phyloP scores from a whole-genome alignment of 495 filamentous ascomycete species.

The Penicillium mononematosum region DNA sequence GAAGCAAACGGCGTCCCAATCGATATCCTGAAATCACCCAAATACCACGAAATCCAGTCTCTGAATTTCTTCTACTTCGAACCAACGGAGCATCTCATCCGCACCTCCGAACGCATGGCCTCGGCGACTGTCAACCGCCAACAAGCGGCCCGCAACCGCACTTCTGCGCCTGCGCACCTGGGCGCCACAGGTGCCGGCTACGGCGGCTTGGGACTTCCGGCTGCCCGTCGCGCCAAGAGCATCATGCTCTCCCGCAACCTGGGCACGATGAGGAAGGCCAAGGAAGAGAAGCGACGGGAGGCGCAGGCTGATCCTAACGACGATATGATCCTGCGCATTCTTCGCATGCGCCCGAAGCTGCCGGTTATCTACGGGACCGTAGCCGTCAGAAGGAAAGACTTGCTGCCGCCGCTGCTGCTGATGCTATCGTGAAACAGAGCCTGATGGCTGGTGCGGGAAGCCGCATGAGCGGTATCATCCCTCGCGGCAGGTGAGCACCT shows the following conservation, averaged over 20 bases:
- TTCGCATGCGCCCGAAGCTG: conserved; percentile 96
- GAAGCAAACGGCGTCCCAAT: conserved; percentile 83
- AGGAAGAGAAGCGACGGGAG: conserved; percentile 92
- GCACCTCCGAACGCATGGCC: conserved; percentile 92
- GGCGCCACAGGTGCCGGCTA: conserved; percentile 56
- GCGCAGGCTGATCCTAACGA: conserved; percentile 96
- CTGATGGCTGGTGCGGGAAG: conserved; percentile 66
- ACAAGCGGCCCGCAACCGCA: conserved; percentile 62
- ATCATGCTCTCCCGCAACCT: conserved; percentile 95
- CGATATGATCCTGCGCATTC: conserved; percentile 94
- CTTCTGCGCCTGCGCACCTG: conserved; percentile 68
- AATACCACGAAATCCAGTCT: conserved; percentile 94
- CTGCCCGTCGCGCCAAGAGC: conserved; percentile 78
- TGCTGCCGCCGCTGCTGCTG: conserved; percentile 84
- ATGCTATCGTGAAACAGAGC: conserved; percentile 93
- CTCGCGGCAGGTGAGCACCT: conserved; percentile 22
- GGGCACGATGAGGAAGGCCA: conserved; percentile 92
- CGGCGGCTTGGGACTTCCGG: conserved; percentile 67
- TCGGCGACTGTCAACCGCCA: conserved; percentile 80
- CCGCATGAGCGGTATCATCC: conserved; percentile 59
- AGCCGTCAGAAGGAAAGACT: conserved; percentile 92
- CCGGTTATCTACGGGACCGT: conserved; percentile 81
- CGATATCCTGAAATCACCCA: conserved; percentile 90
- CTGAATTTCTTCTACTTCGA: conserved; percentile 99
- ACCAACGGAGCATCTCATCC: conserved; percentile 83